Evolutionary conservation across 495 filamentous ascomycete species (phyloP), one percentile per base, ranked within the genome.

Genomic region (Lasiosphaeria miniovina): DNA sequence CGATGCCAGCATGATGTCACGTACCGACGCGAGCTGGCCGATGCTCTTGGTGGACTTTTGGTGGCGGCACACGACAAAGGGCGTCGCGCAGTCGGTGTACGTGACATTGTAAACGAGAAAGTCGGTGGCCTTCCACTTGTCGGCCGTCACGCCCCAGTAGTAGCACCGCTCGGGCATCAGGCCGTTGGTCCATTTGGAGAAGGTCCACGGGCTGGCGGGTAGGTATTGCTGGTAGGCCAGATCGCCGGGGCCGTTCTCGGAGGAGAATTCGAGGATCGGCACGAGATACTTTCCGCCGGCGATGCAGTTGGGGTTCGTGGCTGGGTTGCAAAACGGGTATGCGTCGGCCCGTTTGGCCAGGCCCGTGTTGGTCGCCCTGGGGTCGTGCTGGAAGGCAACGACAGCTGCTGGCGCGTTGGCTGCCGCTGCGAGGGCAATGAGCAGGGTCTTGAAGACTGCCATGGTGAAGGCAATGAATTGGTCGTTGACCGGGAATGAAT

Each of bases 61-160:
- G 41, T 62, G 31, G 3, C 34, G 17, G 55, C 60, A 62, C 3
- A 62, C 43, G 2, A 62, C 60, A 12, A 46, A 62, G 3, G 60
- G 60, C n/a, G 33, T n/a, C 34, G 17, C 31, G 51, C 61, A 64
- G 58, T 64, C 62, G 32, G 58, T n/a, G 36, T 50, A 64, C 17
- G 62, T 64, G 48, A 64, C 62, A 36, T 64, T 64, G 49, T 58
- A 64, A 7, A 61, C 43, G 31, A 31, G 52, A 36, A 64, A 64
- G 32, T 61, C 62, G 17, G 58, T 14, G 1, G 58, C 40, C 5
- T 36, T 54, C 58, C 57, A 64, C 5, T 60, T 15, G 51, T 64
- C 57, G 4, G 6, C 14, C 3, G 49, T 52, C 31, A 61, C 62
- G 11, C 54, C 62, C 62, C 62, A 64, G 54, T 55, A 52, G 48